These are phyloP conservation scores for Coffea humblotiana DNA, from an alignment of 305 asterid genomes.

Conservation along the genomic window DNA sequence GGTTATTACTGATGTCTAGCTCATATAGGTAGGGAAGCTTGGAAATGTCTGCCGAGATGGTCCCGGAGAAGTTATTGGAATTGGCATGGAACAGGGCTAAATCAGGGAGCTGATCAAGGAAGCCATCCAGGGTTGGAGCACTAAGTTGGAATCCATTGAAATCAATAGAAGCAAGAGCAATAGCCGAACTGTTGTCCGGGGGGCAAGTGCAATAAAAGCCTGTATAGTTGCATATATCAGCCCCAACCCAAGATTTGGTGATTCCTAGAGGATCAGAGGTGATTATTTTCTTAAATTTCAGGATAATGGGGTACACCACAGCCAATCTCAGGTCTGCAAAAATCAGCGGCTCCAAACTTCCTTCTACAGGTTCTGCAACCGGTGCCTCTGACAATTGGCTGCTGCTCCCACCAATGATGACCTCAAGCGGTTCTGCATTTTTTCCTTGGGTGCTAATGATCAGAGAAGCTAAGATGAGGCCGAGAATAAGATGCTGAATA, in stretches of 20 bases:
- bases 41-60: constrained; percentile 43
- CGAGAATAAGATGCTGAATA: not conserved
- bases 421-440: constrained; percentile 1
- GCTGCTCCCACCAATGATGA: constrained; percentile 1
- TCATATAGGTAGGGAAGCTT: constrained; percentile 63
- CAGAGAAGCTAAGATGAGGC: not conserved
- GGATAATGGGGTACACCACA: constrained; percentile 56
- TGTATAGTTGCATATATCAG: constrained; percentile 56
- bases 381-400: constrained; percentile 14
- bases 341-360: constrained; percentile 16
- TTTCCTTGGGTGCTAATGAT: constrained; percentile 3
- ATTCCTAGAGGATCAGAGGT: constrained; percentile 60
- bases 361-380: constrained; percentile 8
- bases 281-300: constrained; percentile 53
- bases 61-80: constrained; percentile 61
- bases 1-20: constrained; percentile 72
- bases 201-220: constrained; percentile 74
- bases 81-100: constrained; percentile 78
- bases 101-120: constrained; percentile 71
- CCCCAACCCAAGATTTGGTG: constrained; percentile 60
- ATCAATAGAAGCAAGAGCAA: constrained; percentile 69
- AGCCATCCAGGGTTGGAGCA: constrained; percentile 58
- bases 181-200: constrained; percentile 71
- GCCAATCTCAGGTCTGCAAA: constrained; percentile 65
- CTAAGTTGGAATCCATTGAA: constrained; percentile 67